Evolutionary conservation across 768 basidiomycete species (phyloP), one percentile per base, ranked within the genome.

Genomic region (Boletus eberwhitei): DNA sequence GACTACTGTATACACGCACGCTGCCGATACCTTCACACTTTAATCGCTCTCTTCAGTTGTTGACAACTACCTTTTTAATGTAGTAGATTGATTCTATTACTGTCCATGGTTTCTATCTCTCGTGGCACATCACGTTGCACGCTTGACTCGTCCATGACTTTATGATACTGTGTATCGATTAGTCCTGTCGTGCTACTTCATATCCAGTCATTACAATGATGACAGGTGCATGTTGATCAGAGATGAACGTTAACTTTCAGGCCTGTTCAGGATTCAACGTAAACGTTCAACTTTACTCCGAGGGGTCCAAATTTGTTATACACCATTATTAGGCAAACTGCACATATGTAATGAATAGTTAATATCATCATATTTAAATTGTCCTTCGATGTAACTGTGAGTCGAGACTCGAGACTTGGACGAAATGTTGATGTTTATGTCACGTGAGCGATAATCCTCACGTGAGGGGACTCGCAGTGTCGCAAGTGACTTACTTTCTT

Each of bases 81-180:
- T 63, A 35, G 65, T 67, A 59, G 66, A 66, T 67, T 58, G 66
- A 67, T 57, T 67, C 64, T 65, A 24, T 24, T 24, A 66, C 64
- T 50, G 53, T 56, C 37, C 19, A 65, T 58, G 63, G 22, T 36
- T 57, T 35, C 29, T 36, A 40, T 29, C 47, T 42, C 42, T 48
- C 24, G 26, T 32, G 11, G 31, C 42, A 32, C 48, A 35, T 21
- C 36, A 35, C 36, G 12, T 59, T 46, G 32, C 52, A 43, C 31
- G 13, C 32, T 37, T 45, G 37, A 46, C 31, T 45, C 43, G 38
- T 37, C 36, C 16, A 39, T 44, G 50, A 60, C 46, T 29, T 41
- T 54, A 64, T 53, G 60, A 59, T 68, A 70, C 67, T 63, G 67
- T 65, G 67, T 68, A 70, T 68, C 59, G n/a, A 58, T 46, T 63